Percentiles rank a stretch among this genome's conserved stretches.
Evolutionary conservation across 192 early-diverging fungal species (phyloP).

Genomic region (Coemansia guatemalensis): DNA sequence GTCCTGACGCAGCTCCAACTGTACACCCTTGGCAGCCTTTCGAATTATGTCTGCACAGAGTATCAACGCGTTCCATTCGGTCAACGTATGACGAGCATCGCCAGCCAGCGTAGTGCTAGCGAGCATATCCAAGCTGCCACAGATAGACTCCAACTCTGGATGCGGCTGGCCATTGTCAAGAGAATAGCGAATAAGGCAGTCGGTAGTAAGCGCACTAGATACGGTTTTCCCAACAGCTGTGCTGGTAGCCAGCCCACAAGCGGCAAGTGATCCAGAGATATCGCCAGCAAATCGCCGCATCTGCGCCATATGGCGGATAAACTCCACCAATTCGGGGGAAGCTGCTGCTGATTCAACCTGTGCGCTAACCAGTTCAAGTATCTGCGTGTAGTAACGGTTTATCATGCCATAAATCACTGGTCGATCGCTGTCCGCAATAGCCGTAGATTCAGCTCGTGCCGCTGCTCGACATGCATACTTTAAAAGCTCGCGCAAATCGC

Average conservation of each 20-base stretch:
- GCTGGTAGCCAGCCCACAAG: conserved; percentile 5
- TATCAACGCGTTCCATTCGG: conserved; percentile 42
- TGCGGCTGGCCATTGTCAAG: not conserved
- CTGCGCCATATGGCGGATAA: conserved; percentile 16
- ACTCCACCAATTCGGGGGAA: conserved; percentile 43
- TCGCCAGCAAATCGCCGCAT: not conserved
- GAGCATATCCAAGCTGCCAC: not conserved
- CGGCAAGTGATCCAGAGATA: conserved; percentile 4
- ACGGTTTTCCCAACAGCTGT: conserved; percentile 9
- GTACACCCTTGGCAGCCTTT: conserved; percentile 14
- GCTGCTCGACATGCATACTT: conserved; percentile 26
- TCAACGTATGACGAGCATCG: conserved; percentile 25
- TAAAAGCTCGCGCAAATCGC: conserved; percentile 38
- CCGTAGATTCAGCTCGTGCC: not conserved
- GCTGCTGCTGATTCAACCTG: conserved; percentile 3
- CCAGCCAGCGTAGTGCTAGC: conserved; percentile 8
- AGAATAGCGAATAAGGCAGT: not conserved
- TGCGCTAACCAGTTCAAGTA: conserved; percentile 5
- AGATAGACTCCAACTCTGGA: not conserved
- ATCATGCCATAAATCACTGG: not conserved
- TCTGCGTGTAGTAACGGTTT: conserved; percentile 16
- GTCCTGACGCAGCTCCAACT: conserved; percentile 10
- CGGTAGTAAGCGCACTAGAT: conserved; percentile 3
- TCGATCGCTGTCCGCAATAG: not conserved
- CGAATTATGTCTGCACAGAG: conserved; percentile 37